phyloP scores from a whole-genome alignment of 2,329 filamentous ascomycete species.

The Paecilomyces niveus region DNA sequence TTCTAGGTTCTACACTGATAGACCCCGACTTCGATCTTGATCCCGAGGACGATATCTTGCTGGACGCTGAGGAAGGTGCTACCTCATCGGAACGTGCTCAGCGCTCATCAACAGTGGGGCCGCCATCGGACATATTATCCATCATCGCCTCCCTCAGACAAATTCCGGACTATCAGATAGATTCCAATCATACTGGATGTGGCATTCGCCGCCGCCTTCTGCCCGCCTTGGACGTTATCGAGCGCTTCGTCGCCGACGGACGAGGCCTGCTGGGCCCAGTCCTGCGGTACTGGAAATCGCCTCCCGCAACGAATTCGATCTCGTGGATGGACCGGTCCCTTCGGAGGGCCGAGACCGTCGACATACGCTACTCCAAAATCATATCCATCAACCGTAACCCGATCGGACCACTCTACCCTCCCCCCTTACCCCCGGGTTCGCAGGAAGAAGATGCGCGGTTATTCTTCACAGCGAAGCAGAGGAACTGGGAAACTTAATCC shows the following conservation, averaged over 20 bases:
- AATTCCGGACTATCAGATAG: conserved; percentile 38
- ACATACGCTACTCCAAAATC: conserved; percentile 9
- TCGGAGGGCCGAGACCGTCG: conserved; percentile 7
- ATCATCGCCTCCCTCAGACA: conserved; percentile 32
- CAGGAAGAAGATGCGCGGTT: conserved; percentile 25
- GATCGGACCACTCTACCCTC: neutral
- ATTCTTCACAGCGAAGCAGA: conserved; percentile 28
- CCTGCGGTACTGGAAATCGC: conserved; percentile 11
- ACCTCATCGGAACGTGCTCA: conserved; percentile 1
- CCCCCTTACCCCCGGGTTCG: conserved; percentile 5
- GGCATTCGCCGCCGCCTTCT: conserved; percentile 35
- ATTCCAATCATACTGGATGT: conserved; percentile 33
- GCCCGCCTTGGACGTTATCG: conserved; percentile 31
- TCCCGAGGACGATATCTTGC: conserved; percentile 8
- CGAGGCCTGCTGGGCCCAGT: conserved; percentile 24
- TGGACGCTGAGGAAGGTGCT: neutral
- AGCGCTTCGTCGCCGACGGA: conserved; percentile 26
- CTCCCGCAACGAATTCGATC: conserved; percentile 5
- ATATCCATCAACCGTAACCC: conserved; percentile 2
- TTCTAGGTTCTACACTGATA: conserved; percentile 33
- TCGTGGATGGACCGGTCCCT: conserved; percentile 10
- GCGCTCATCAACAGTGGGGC: conserved; percentile 4
- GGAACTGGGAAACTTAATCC: conserved; percentile 27
- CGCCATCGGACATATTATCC: conserved; percentile 21
- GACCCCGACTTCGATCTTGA: conserved; percentile 23